These are phyloP conservation scores for Aspergillus arachidicola DNA, from an alignment of 2,329 filamentous ascomycete species.

Conservation along the genomic window DNA sequence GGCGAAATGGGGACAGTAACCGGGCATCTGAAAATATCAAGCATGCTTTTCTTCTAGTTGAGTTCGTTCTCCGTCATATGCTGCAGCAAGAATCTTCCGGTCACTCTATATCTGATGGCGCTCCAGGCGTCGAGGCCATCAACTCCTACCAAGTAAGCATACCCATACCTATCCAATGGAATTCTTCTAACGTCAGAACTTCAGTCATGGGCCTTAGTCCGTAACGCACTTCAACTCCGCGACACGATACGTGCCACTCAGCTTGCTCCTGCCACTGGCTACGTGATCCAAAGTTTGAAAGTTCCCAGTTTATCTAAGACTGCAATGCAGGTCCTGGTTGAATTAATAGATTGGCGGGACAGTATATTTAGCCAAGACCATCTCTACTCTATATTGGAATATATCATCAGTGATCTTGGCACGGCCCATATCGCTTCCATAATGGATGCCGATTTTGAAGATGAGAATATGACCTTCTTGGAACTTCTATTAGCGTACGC, in stretches of 20 bases:
- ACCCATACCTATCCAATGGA: background rate
- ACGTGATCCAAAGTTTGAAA: conserved; percentile 29
- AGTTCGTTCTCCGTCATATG: conserved; percentile 39
- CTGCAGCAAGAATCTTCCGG: conserved; percentile 26
- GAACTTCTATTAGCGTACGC: conserved; percentile 44
- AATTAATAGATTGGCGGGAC: conserved; percentile 34
- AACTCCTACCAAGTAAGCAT: conserved; percentile 39
- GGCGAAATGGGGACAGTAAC: conserved; percentile 17
- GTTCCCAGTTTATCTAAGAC: conserved; percentile 29
- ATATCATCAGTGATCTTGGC: conserved; percentile 37
- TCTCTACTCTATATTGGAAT: conserved; percentile 32
- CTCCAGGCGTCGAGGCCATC: conserved; percentile 37
- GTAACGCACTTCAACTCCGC: conserved; percentile 27
- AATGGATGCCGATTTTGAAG: conserved; percentile 39
- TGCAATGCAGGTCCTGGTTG: conserved; percentile 39
- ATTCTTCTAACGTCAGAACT: conserved; percentile 8
- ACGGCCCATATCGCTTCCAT: conserved; percentile 35
- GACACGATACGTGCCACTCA: conserved; percentile 23
- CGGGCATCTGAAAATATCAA: conserved; percentile 32
- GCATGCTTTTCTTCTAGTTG: conserved; percentile 40
- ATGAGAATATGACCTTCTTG: conserved; percentile 43
- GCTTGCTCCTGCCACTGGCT: conserved; percentile 25
- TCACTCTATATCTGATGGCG: conserved; percentile 22
- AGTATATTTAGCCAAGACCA: conserved; percentile 31
- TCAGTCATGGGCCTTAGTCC: conserved; percentile 40